phyloP scores from a whole-genome alignment of 148 eudicot species.

The Bassia scoparia region DNA sequence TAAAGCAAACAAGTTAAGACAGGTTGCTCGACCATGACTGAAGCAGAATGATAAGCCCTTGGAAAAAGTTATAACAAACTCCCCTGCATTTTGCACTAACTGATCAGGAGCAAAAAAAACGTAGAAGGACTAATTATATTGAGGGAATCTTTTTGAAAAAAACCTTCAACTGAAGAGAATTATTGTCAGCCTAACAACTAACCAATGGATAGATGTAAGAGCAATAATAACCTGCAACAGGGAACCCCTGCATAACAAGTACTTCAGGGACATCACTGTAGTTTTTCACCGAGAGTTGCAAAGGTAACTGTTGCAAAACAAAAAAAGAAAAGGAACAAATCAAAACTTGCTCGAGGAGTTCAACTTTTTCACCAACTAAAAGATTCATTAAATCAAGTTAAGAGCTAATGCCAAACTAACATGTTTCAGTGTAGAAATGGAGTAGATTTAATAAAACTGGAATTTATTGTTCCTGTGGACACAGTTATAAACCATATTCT shows the following conservation, averaged over 20 bases:
- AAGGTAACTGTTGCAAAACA: slow-evolving; percentile 64
- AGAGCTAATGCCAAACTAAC: background rate
- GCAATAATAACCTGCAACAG: no score
- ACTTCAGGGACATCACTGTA: no score
- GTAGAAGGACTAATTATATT: slow-evolving; percentile 12
- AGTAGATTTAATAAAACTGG: background rate
- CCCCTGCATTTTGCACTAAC: slow-evolving; percentile 98
- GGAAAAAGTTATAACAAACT: slow-evolving; percentile 97
- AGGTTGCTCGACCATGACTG: slow-evolving; percentile 70
- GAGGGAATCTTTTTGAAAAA: background rate
- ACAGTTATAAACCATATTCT: background rate
- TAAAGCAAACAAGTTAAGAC: background rate
- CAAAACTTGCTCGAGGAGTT: background rate
- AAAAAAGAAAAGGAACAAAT: slow-evolving; percentile 5
- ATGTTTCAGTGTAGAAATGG: slow-evolving; percentile 6
- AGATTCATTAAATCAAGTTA: background rate
- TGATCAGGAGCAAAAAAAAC: slow-evolving; percentile 35
- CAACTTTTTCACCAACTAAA: slow-evolving; percentile 1
- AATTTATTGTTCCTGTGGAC: background rate
- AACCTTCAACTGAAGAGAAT: no score
- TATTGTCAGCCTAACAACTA: no score
- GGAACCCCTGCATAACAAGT: no score
- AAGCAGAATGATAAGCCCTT: slow-evolving; percentile 95
- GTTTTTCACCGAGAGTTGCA: slow-evolving; percentile 77
- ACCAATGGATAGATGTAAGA: no score